Conservation (phyloP, 2,329 filamentous ascomycete species). For the Apiospora phragmitis region DNA sequence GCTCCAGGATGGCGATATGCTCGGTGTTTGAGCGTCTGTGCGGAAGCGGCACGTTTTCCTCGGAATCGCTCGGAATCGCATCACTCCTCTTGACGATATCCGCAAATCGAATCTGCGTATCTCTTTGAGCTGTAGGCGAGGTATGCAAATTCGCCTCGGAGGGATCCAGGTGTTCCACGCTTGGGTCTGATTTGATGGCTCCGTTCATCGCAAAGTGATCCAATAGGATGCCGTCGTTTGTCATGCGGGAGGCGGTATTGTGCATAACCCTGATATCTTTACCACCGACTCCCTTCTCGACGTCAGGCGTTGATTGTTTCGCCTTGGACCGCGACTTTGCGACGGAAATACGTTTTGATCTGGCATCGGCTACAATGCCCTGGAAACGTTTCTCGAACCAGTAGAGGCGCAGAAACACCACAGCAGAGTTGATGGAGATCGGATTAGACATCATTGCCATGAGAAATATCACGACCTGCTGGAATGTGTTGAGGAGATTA, state of each 20-base stretch:
- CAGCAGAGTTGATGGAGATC: slow-evolving; percentile 79
- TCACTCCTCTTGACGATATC: slow-evolving; percentile 64
- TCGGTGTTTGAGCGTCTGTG: slow-evolving; percentile 63
- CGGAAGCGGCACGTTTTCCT: slow-evolving; percentile 52
- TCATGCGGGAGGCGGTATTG: slow-evolving; percentile 54
- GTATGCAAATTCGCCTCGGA: slow-evolving; percentile 17
- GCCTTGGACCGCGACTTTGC: slow-evolving; percentile 59
- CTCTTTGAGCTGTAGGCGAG: slow-evolving; percentile 14
- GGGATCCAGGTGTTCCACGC: slow-evolving; percentile 17
- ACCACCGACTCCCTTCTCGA: slow-evolving; percentile 65
- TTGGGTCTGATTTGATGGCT: slow-evolving; percentile 23
- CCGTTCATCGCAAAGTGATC: slow-evolving; percentile 39
- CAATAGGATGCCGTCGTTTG: slow-evolving; percentile 60
- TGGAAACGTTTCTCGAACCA: slow-evolving; percentile 99
- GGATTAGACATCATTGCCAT: slow-evolving; percentile 76
- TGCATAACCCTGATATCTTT: slow-evolving; percentile 68
- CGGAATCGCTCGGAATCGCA: slow-evolving; percentile 40
- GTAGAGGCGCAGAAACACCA: slow-evolving; percentile 90
- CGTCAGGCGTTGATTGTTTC: slow-evolving; percentile 40
- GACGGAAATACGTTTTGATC: slow-evolving; percentile 63
- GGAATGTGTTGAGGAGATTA: slow-evolving; percentile 68
- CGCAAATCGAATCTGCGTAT: slow-evolving; percentile 66
- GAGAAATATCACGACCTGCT: slow-evolving; percentile 72
- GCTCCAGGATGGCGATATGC: slow-evolving; percentile 85
- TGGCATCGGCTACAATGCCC: slow-evolving; percentile 74